A percentile compares a stretch with the other conserved stretches of the same genome.
These are phyloP conservation scores for Phyllosticta paracitricarpa DNA, from an alignment of 2,329 filamentous ascomycete species.

Conservation along the genomic window DNA sequence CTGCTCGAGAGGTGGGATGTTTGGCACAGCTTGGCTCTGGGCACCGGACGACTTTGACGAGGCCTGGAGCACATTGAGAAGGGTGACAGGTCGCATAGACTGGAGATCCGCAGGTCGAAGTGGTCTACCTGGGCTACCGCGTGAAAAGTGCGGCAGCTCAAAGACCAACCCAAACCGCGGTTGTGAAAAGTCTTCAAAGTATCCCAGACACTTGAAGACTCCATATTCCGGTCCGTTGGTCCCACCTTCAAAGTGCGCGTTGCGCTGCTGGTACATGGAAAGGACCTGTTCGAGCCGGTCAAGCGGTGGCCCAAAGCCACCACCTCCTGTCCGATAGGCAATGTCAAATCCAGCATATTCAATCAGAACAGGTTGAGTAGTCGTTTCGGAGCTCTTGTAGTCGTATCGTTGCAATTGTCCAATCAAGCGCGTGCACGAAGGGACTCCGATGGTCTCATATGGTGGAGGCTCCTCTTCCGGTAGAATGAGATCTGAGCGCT, in stretches of 20 bases:
- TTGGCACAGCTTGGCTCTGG: conserved; percentile 27
- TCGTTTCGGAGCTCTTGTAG: conserved; percentile 23
- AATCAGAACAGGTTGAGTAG: conserved; percentile 50
- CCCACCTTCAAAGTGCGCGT: conserved; percentile 14
- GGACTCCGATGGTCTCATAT: conserved; percentile 37
- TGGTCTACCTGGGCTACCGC: conserved; percentile 43
- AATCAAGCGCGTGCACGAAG: conserved; percentile 35
- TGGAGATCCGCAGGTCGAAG: conserved; percentile 26
- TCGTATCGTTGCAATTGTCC: conserved; percentile 29
- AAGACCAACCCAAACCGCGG: conserved; percentile 64
- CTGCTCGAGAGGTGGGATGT: conserved; percentile 57
- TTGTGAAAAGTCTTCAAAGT: conserved; percentile 65
- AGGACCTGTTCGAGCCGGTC: conserved; percentile 35
- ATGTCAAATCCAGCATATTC: conserved; percentile 53
- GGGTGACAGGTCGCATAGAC: conserved; percentile 32
- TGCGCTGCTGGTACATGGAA: conserved; percentile 17
- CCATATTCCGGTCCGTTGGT: conserved; percentile 26
- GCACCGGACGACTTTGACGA: conserved; percentile 34
- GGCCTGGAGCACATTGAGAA: conserved; percentile 39
- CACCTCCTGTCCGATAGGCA: conserved; percentile 36
- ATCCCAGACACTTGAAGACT: conserved; percentile 52
- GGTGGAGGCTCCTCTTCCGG: conserved; percentile 39
- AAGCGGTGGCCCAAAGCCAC: conserved; percentile 32
- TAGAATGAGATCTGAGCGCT: conserved; percentile 32
- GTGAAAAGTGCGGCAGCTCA: conserved; percentile 51